Evolutionary conservation across 1,139 yeast species (phyloP).

Genomic region (Yamadazyma triangularis): DNA sequence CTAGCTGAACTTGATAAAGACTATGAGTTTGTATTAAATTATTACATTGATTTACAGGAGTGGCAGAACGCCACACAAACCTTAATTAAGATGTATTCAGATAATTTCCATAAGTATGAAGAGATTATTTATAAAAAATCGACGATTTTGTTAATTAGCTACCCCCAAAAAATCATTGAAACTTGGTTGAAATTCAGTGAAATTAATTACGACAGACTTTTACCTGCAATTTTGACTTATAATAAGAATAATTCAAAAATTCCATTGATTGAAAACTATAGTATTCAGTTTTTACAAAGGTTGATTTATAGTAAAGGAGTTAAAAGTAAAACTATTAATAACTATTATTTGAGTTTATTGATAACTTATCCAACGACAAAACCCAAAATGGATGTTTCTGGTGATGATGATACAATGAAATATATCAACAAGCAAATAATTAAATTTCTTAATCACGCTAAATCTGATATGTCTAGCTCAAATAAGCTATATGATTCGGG

Average conservation of each 20-base stretch:
- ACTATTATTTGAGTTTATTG: slow-evolving; percentile 68
- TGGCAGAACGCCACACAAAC: slow-evolving; percentile 73
- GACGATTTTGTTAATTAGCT: slow-evolving; percentile 60
- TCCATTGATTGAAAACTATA: slow-evolving; percentile 48
- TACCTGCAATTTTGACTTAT: slow-evolving; percentile 75
- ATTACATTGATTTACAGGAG: slow-evolving; percentile 62
- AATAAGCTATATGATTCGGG: slow-evolving; percentile 53
- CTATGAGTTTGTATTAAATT: slow-evolving; percentile 60
- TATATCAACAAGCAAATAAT: slow-evolving; percentile 22
- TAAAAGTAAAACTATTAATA: slow-evolving; percentile 55
- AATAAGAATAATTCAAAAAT: slow-evolving; percentile 39
- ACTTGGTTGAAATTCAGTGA: slow-evolving; percentile 64
- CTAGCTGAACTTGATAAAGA: slow-evolving; percentile 72
- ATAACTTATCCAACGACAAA: slow-evolving; percentile 47
- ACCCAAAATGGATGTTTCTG: not conserved
- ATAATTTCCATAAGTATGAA: slow-evolving; percentile 23
- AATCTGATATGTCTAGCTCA: slow-evolving; percentile 12
- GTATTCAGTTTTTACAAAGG: slow-evolving; percentile 58
- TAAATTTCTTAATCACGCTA: slow-evolving; percentile 24
- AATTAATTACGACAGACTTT: slow-evolving; percentile 52
- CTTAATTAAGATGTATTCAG: slow-evolving; percentile 42
- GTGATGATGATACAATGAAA: slow-evolving; percentile 18
- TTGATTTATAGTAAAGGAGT: slow-evolving; percentile 51
- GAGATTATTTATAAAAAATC: slow-evolving; percentile 62
- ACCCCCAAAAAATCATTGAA: slow-evolving; percentile 68